Evolutionary conservation across 306 rosid genomes (phyloP), one percentile per base, ranked within the genome.

Genomic region (Citrullus mucosospermus): DNA sequence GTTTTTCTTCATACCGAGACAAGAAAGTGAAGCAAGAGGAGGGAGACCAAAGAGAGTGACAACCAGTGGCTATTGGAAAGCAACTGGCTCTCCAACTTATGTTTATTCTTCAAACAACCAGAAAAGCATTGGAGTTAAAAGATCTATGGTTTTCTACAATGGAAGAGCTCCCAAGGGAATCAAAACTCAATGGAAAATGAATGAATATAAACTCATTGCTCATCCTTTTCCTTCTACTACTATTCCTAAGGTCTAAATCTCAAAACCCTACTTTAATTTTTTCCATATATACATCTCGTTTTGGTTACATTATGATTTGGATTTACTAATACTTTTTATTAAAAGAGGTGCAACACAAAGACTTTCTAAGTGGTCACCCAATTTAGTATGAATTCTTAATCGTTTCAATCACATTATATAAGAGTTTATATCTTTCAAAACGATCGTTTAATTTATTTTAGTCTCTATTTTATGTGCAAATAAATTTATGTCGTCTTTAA

Each of bases 161-260:
- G 98, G 98, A 76, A 84, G 97, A 77, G 97, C 97, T 48, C 96
- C 97, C 0, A 78, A 76, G 2, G 98, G 98, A 20, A 57, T 0
- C 22, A 94, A 92, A 82, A 92, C 97, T 2, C 91, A 90, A n/a
- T 94, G 98, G 98, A 94, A 92, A 80, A 92, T 94, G 95, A 94
- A 94, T 3, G 98, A 94, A 78, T 94, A 94, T 25, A 94, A 90
- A 69, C 88, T 92, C 76, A 77, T 86, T 13, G 61, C 14, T 11
- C 1, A 9, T 9, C 38, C 62, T 51, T 50, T 83, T 18, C 79
- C 89, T 38, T 58, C 51, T 9, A 25, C 36, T 16, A 0, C 81
- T 7, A 15, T 58, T 81, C 87, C 84, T 12, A 38, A 50, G 74
- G 74, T 68, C 9, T 30, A 3, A 14, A 51, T 2, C 50, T 44